Evolutionary conservation across 441 rosid genomes (phyloP), one percentile per base, ranked within the genome.

Genomic region (Pelargonium citronellum): DNA sequence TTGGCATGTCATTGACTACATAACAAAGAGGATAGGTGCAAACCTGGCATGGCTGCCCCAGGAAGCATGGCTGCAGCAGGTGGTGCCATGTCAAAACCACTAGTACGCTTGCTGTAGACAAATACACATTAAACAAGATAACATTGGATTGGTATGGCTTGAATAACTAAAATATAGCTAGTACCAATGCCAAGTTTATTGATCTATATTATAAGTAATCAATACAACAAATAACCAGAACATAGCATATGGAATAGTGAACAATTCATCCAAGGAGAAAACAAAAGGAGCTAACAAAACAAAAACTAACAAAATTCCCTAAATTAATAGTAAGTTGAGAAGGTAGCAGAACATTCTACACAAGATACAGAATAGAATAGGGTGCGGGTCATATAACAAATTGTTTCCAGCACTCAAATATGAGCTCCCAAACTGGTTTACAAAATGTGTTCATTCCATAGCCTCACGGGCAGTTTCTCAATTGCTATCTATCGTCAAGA

Each of bases 61-160:
- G 71, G 67, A 6, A 60, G 70, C 68, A 67, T 61, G 39, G 71
- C 34, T 16, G 75, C 62, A 51, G 53, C 70, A 68, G 76, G 76
- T 49, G 79, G 79, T 2, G 71, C 79, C 79, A 77, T 72, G 71
- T 77, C 79, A 73, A 77, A 77, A 43, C 76, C 79, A 69, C 79
- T 77, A 46, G 72, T 69, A 37, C 79, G 68, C 69, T 73, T 77
- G 73, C 79, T 72, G 73, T 3, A 68, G 60, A 60, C 39, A 68
- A 47, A 41, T 12, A 64, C 10, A 30, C 7, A 44, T 4, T 41
- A 8, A 13, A 15, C 13, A 65, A 7, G 63, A 68, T 7, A 39
- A 72, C 15, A 64, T 17, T 27, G 46, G 39, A 39, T 4, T 37
- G 60, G 9, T 12, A 11, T 1, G 24, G 46, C 55, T 30, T 67